These are phyloP conservation scores for Fusarium xyrophilum DNA, from an alignment of 2,329 filamentous ascomycete genomes.

Conservation along the genomic window DNA sequence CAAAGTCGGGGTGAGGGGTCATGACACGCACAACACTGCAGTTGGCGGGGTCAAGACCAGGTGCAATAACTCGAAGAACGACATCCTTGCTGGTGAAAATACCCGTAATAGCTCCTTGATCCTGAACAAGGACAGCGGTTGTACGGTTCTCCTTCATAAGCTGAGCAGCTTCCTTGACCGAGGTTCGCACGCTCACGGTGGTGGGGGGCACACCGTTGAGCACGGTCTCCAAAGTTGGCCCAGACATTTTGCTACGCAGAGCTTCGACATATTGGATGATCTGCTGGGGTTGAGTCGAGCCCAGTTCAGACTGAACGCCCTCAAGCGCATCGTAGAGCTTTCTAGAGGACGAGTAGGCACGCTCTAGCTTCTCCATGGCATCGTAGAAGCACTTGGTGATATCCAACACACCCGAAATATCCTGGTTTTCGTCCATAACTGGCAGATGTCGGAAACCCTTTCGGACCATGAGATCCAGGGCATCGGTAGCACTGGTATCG, in stretches of 20 bases:
- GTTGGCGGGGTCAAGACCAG: conserved; percentile 88
- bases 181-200: conserved; percentile 93
- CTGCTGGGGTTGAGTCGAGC: conserved; percentile 94
- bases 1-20: conserved; percentile 99
- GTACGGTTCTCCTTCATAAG: conserved; percentile 99
- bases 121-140: conserved; percentile 93
- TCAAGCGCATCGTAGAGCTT: conserved; percentile 97
- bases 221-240: conserved; percentile 93
- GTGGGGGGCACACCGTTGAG: conserved; percentile 90
- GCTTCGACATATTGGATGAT: conserved; percentile 99
- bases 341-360: conserved; percentile 96
- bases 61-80: conserved; percentile 95
- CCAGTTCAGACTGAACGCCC: conserved; percentile 95
- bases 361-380: conserved; percentile 99
- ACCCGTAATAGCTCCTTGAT: conserved; percentile 95
- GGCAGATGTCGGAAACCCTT: conserved; percentile 98
- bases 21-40: conserved; percentile 99
- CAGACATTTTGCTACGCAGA: conserved; percentile 94
- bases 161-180: conserved; percentile 92
- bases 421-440: conserved; percentile 99
- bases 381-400: conserved; percentile 99
- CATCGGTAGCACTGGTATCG: conserved; percentile 97
- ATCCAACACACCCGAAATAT: conserved; percentile 96
- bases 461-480: conserved; percentile 95
- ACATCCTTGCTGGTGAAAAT: conserved; percentile 99